These are phyloP conservation scores for Daedaleopsis sinensis DNA, from an alignment of 768 basidiomycete genomes.

Conservation along the genomic window DNA sequence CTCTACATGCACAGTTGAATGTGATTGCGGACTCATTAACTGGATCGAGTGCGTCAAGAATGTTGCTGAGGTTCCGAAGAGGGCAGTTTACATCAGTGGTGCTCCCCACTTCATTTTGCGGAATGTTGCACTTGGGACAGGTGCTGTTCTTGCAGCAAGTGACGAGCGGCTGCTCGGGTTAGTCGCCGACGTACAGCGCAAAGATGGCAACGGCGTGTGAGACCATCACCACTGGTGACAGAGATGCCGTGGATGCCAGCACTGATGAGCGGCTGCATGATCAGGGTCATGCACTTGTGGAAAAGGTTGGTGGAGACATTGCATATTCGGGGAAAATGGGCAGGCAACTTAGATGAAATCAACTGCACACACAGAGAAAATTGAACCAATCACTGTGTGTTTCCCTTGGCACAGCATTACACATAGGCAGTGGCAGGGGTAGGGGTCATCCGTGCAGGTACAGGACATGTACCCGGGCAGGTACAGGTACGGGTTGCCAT, in stretches of 20 bases:
- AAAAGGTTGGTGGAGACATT: conserved; percentile 24
- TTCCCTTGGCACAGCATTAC: too few relatives aligned
- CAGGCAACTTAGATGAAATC: too few relatives aligned
- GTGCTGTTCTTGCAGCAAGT: conserved; percentile 21
- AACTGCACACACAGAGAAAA: too few relatives aligned
- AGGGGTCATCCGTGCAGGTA: too few relatives aligned
- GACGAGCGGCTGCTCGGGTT: conserved; percentile 29
- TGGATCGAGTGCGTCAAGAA: conserved; percentile 12
- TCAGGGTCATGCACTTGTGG: conserved; percentile 22
- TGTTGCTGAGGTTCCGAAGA: not conserved
- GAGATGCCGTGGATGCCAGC: conserved; percentile 17
- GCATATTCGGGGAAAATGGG: too few relatives aligned
- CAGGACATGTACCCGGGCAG: too few relatives aligned
- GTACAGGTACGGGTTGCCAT: too few relatives aligned
- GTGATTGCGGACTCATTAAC: not conserved
- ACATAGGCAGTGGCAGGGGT: too few relatives aligned
- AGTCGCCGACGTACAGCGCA: conserved; percentile 26
- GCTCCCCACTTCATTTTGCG: conserved; percentile 12
- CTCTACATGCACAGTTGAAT: conserved; percentile 15
- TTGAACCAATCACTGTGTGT: too few relatives aligned
- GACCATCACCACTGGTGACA: conserved; percentile 26
- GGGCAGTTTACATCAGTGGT: not conserved
- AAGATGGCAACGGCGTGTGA: conserved; percentile 25
- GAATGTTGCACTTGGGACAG: conserved; percentile 24
- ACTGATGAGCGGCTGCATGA: conserved; percentile 16